phyloP scores from a whole-genome alignment of 2,329 filamentous ascomycete genomes.

The Zasmidium angulare region DNA sequence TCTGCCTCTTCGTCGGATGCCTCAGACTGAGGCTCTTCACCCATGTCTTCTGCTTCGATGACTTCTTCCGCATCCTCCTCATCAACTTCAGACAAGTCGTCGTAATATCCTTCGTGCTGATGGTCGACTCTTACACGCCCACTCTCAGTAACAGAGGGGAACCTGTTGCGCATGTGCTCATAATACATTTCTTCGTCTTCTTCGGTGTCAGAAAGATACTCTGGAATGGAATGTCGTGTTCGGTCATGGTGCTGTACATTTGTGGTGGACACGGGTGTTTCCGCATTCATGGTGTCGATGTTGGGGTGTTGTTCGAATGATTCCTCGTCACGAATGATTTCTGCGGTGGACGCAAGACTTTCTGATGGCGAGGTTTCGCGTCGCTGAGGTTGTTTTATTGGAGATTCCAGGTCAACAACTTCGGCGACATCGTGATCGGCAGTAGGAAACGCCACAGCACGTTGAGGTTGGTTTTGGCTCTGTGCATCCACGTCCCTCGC shows the following conservation, averaged over 20 bases:
- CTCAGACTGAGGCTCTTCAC: conserved; percentile 13
- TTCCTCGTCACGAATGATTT: neutral
- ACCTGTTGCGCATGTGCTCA: conserved; percentile 10
- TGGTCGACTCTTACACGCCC: conserved; percentile 2
- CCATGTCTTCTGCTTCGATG: conserved; percentile 18
- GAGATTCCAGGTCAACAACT: no score
- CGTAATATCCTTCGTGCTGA: conserved; percentile 11
- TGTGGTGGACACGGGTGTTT: no score
- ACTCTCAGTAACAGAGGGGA: neutral
- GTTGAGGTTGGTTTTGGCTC: neutral
- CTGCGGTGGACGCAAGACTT: neutral
- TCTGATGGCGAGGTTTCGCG: neutral
- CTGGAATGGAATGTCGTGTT: neutral
- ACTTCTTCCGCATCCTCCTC: conserved; percentile 23
- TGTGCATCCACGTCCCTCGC: neutral
- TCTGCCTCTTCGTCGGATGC: conserved; percentile 9
- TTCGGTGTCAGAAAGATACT: conserved; percentile 21
- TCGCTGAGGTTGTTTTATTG: no score
- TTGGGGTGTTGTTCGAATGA: neutral
- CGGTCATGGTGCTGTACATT: neutral
- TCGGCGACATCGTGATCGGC: no score
- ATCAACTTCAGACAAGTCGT: conserved; percentile 16
- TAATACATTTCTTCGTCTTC: conserved; percentile 20
- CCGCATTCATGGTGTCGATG: no score
- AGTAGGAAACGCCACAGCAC: no score